phyloP scores from a whole-genome alignment of 2,329 filamentous ascomycete species.

The Phoma sp. region DNA sequence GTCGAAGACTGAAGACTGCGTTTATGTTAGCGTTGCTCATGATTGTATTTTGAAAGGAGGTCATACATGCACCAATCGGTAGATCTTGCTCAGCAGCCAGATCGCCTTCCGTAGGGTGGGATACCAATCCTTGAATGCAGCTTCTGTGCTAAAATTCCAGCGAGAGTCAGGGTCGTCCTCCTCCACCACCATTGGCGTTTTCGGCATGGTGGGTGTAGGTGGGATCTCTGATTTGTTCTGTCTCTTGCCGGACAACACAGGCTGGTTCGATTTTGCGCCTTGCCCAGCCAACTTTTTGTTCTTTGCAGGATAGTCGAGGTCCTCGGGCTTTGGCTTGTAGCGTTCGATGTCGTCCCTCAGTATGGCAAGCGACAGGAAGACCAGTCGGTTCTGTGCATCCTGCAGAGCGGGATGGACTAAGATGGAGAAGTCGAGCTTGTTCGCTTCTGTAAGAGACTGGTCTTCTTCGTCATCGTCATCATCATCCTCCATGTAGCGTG shows the following conservation, averaged over 20 bases:
- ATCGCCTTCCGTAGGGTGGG: conserved; percentile 71
- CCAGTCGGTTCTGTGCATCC: conserved; percentile 70
- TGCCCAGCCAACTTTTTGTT: conserved; percentile 53
- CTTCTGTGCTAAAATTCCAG: conserved; percentile 63
- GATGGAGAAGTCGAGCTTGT: conserved; percentile 65
- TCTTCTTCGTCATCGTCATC: conserved; percentile 52
- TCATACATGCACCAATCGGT: conserved; percentile 69
- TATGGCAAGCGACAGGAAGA: conserved; percentile 68
- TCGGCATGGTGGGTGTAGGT: conserved; percentile 50
- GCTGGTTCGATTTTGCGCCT: conserved; percentile 48
- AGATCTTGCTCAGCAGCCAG: conserved; percentile 72
- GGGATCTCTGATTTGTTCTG: conserved; percentile 48
- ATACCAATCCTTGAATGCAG: conserved; percentile 67
- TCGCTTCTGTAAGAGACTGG: conserved; percentile 56
- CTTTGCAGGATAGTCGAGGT: conserved; percentile 67
- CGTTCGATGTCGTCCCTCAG: conserved; percentile 71
- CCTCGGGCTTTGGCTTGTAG: conserved; percentile 68
- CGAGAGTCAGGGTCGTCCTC: conserved; percentile 58
- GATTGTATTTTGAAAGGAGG: neutral
- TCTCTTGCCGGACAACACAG: conserved; percentile 62
- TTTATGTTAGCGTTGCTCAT: neutral
- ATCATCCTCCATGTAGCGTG: conserved; percentile 66
- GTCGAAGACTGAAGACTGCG: conserved; percentile 69
- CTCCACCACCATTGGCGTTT: conserved; percentile 57
- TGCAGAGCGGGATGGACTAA: conserved; percentile 70